A percentile compares a stretch with the other conserved stretches of the same genome.
Conservation (phyloP, 768 basidiomycete genomes). For the Kwoniella sp. region DNA sequence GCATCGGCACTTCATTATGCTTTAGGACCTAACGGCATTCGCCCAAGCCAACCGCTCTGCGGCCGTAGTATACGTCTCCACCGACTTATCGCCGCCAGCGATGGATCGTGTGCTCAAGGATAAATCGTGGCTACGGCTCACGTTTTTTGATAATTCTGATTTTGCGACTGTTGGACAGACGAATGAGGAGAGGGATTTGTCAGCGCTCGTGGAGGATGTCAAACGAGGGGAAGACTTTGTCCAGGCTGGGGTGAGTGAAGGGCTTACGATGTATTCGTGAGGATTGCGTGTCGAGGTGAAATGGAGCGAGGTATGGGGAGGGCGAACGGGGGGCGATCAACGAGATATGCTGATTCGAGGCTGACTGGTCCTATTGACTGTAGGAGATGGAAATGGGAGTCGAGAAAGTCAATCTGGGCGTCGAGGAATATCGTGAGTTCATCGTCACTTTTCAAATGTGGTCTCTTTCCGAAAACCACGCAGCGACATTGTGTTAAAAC, state of each 20-base stretch:
- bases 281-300: too few species aligned
- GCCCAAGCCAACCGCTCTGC: conserved; percentile 15
- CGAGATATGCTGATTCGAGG: too few species aligned
- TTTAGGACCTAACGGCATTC: conserved; percentile 20
- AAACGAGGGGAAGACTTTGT: conserved; percentile 53
- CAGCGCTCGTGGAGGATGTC: conserved; percentile 36
- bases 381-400: conserved; percentile 50
- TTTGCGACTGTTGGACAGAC: conserved; percentile 45
- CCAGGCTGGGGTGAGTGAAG: conserved; percentile 45
- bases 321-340: too few species aligned
- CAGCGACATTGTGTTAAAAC: too few species aligned
- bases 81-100: conserved; percentile 38
- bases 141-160: conserved; percentile 52
- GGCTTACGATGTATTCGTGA: neutral
- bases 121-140: conserved; percentile 50
- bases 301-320: too few species aligned
- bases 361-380: too few species aligned
- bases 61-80: conserved; percentile 51
- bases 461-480: neutral
- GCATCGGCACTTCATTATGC: neutral
- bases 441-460: neutral
- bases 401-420: conserved; percentile 43
- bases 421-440: conserved; percentile 47
- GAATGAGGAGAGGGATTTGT: conserved; percentile 26
- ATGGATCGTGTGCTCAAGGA: conserved; percentile 31